Base-by-base conservation (phyloP, 2,329 filamentous ascomycete species). In the Chaetomiaceae sp. region DNA sequence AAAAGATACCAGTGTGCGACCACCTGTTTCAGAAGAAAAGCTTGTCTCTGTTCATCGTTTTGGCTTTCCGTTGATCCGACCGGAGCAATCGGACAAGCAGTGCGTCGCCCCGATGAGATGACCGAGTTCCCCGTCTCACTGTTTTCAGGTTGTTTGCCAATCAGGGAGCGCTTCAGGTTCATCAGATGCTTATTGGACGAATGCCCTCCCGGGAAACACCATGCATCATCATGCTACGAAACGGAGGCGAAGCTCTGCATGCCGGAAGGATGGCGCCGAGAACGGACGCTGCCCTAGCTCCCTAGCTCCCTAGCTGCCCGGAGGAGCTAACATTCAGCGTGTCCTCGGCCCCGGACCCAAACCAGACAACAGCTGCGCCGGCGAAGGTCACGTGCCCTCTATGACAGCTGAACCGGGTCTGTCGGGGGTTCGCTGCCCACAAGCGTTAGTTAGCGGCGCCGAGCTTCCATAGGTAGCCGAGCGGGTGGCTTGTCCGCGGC, bases 401-500 rank as follows among this genome's bases (percentile, higher is more conserved):
- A n/a, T n/a, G n/a, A n/a, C n/a, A n/a, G n/a, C n/a, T n/a, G n/a
- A n/a, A n/a, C n/a, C n/a, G n/a, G n/a, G n/a, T n/a, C n/a, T n/a
- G n/a, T n/a, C 27, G 11, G 18, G 27, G 8, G 27, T 42, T 34
- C 30, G 32, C 30, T 36, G 48, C 40, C 30, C 40, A 32, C 40
- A 44, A 44, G 32, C 27, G n/a, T n/a, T n/a, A 23, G 30, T 18
- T 25, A n/a, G 29, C 21, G 18, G 25, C 34, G 34, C 14, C 23
- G 25, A 18, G 23, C 23, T 34, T 25, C n/a, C n/a, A 6, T 13
- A n/a, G 45, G 21, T 20, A 37, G 18, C 23, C 25, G 25, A 43
- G 16, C 16, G 4, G n/a, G 49, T 45, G 49, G 42, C 41, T 45
- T 46, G 42, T 46, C 34, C 2, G 49, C 41, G 49, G 49, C 49